A percentile compares a stretch with the other conserved stretches of the same genome.
phyloP scores from a whole-genome alignment of 2,329 filamentous ascomycete genomes.

The Blastomyces parvus region DNA sequence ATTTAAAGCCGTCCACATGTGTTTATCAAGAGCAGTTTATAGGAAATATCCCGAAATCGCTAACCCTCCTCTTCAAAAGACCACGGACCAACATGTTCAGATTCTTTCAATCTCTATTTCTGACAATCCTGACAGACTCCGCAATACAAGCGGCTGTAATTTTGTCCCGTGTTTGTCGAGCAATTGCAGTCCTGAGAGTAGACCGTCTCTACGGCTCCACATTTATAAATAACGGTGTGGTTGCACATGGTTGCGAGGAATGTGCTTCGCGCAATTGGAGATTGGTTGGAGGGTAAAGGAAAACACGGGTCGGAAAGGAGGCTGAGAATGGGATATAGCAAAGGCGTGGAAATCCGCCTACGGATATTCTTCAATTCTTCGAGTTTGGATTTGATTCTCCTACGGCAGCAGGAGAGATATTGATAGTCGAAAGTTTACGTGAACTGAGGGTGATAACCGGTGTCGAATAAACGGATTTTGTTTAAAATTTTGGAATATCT shows the following conservation, averaged over 20 bases:
- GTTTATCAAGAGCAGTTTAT: neutral
- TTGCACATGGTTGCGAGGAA: slow-evolving; percentile 15
- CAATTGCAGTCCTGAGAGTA: slow-evolving; percentile 15
- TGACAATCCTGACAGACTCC: slow-evolving; percentile 17
- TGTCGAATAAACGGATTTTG: neutral
- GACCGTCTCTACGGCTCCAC: slow-evolving; percentile 17
- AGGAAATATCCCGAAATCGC: neutral
- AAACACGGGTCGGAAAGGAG: neutral
- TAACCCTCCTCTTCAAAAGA: neutral
- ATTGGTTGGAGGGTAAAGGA: neutral
- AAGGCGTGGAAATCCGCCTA: neutral
- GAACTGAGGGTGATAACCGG: neutral
- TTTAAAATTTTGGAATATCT: neutral
- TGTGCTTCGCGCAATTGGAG: neutral
- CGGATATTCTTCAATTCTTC: neutral
- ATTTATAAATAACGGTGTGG: slow-evolving; percentile 16
- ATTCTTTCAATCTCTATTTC: neutral
- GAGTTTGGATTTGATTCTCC: neutral
- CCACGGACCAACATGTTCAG: neutral
- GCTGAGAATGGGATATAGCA: neutral
- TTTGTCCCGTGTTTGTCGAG: slow-evolving; percentile 12
- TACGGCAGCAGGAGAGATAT: neutral
- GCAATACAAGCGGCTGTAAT: slow-evolving; percentile 13
- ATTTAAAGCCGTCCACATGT: neutral
- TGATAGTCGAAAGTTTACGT: neutral